Evolutionary conservation across 2,329 filamentous ascomycete genomes (phyloP), one percentile per base, ranked within the genome.

Genomic region (Tothia fuscella): DNA sequence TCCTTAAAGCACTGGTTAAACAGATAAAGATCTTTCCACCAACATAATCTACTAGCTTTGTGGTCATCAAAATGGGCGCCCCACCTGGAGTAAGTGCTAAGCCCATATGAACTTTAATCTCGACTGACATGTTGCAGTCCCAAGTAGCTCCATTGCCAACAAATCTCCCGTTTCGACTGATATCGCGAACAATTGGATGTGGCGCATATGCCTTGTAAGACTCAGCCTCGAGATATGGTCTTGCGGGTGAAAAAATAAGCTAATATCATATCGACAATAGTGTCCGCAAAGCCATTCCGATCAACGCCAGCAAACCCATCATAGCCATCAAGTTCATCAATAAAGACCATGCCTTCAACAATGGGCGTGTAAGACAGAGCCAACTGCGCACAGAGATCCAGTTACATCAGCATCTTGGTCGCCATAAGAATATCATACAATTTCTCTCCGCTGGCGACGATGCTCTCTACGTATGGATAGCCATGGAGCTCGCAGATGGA

Each of bases 301-400:
- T 80, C 19, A 72, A 82, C 49, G 62, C 71, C 1, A 65, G 74
- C 20, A 72, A 67, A 20, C 89, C 89, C 22, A 68, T 98, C 45
- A 96, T 98, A 59, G 91, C 93, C 12, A 86, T 98, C 62, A 98
- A 98, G 62, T 85, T 98, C 64, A 95, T 98, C 58, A 89, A 98
- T 67, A 98, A 98, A 66, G 82, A 83, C 49, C 93, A 95, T 62
- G 93, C 91, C 44, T 75, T 85, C 52, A 82, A 82, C 52, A 78
- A 89, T 71, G 91, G 91, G 57, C 82, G 85, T 47, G 79, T 98
- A 51, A 86, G 82, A 22, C 73, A 80, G 25, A 89, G 93, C 57
- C 91, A 98, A 63, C 77, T 98, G 49, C 76, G 80, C 53, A 85
- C 93, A 74, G 91, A 98, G 64, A 82, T 93, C 30, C 82, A 83